Conservation (phyloP, 2,329 filamentous ascomycete species). For the Pyrenophora tritici-repentis region DNA sequence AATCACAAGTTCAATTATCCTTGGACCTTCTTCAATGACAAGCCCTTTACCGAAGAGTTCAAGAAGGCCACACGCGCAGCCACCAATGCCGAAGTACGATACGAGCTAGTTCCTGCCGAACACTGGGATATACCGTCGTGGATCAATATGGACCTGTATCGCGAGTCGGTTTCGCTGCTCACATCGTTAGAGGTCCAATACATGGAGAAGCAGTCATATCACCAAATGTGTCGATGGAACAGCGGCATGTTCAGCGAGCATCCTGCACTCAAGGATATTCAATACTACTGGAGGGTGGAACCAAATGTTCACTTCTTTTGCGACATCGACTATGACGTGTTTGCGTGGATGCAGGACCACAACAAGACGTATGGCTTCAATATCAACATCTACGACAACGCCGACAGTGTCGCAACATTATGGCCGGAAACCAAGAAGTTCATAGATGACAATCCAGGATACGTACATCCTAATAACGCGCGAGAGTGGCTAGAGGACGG, state of each 20-base stretch:
- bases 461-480: slow-evolving; percentile 82
- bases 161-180: slow-evolving; percentile 81
- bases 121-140: slow-evolving; percentile 92
- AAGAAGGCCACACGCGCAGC: slow-evolving; percentile 77
- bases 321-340: slow-evolving; percentile 97
- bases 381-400: slow-evolving; percentile 93
- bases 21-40: slow-evolving; percentile 99
- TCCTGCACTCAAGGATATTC: slow-evolving; percentile 77
- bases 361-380: slow-evolving; percentile 99
- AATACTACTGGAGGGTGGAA: slow-evolving; percentile 98
- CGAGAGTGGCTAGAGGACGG: slow-evolving; percentile 86
- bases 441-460: slow-evolving; percentile 79
- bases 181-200: slow-evolving; percentile 89
- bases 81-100: slow-evolving; percentile 86
- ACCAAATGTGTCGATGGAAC: slow-evolving; percentile 99
- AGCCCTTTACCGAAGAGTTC: slow-evolving; percentile 91
- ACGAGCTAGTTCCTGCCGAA: slow-evolving; percentile 88
- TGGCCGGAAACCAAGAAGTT: slow-evolving; percentile 98
- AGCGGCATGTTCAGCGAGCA: slow-evolving; percentile 98
- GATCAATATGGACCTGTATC: slow-evolving; percentile 87
- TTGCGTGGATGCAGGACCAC: slow-evolving; percentile 95
- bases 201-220: slow-evolving; percentile 84
- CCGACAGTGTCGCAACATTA: slow-evolving; percentile 80
- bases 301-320: slow-evolving; percentile 99
- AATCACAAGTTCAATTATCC: slow-evolving; percentile 99